A percentile compares a stretch with the other conserved stretches of the same genome.
Conservation (phyloP, 2,329 filamentous ascomycete species). For the Macrophomina tecta region DNA sequence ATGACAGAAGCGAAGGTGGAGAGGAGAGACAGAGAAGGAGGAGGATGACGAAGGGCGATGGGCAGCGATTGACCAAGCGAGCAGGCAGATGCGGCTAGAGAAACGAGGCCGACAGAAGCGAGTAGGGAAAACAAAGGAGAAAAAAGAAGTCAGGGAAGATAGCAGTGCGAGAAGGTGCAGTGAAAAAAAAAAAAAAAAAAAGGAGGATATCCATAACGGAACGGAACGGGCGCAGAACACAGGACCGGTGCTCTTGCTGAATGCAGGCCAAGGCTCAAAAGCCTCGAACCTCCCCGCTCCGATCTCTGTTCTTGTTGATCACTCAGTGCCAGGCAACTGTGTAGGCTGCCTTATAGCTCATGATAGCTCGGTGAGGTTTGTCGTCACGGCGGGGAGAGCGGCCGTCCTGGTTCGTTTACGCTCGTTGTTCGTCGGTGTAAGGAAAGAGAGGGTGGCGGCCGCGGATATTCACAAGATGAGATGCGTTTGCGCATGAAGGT, state of each 20-base stretch:
- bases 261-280: background rate
- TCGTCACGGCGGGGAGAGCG: constrained; percentile 7
- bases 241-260: background rate
- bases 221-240: background rate
- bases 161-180: no score
- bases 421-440: background rate
- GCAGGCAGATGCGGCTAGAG: background rate
- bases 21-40: background rate
- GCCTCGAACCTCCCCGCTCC: constrained; percentile 2
- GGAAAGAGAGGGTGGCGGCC: background rate
- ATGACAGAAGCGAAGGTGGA: background rate
- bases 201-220: background rate
- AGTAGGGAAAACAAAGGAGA: background rate
- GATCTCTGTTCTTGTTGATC: constrained; percentile 27
- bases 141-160: background rate
- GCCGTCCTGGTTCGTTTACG: background rate
- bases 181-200: background rate
- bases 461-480: background rate
- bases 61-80: background rate
- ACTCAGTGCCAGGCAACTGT: constrained; percentile 3
- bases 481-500: constrained; percentile 14
- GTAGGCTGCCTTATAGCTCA: background rate
- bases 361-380: constrained; percentile 28
- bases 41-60: background rate
- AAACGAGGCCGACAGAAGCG: background rate